Evolutionary conservation across 306 rosid genomes (phyloP), one percentile per base, ranked within the genome.

Genomic region (Herpetospermum pedunculosum): DNA sequence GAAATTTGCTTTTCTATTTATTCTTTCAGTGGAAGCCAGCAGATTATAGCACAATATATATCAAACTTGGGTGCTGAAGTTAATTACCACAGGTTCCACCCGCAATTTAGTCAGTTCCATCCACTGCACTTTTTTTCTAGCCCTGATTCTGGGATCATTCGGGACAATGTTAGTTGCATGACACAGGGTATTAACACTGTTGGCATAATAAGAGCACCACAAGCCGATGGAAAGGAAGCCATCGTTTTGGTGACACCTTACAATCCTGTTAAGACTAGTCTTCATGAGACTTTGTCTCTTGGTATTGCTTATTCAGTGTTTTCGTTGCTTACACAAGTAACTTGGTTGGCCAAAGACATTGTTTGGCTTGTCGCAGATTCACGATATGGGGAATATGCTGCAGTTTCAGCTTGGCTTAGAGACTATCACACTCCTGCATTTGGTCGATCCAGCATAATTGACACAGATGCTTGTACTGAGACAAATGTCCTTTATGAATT

Each of bases 201-300:
- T 84, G 98, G 98, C 73, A 94, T 94, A 76, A 83, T 91, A 69
- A 86, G 97, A 84, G 98, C 98, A 25, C 91, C 97, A 1, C 92
- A 88, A 6, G 96, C 95, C 72, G 98, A 94, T 86, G 98, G 98
- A 70, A 94, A 91, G 81, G 98, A 94, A 91, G 90, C 97, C 60
- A 91, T 91, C 77, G 95, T 94, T 76, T 82, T 94, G 76, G 98
- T 94, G 55, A 94, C 98, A 0, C 96, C 95, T 75, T 89, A 85
- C 85, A 86, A 91, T 85, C 78, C 89, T 28, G 72, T 21, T 29
- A 82, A 83, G 76, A 73, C 83, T 72, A 81, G 68, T 76, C 69
- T 37, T 28, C 89, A 83, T 37, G 97, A 94, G 78, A 89, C 89
- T 55, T 70, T 94, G 72, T 88, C 98, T 69, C 60, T 94, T 82